Evolutionary conservation across 176 grass and related monocot species (phyloP).

Genomic region (Avena sativa): DNA sequence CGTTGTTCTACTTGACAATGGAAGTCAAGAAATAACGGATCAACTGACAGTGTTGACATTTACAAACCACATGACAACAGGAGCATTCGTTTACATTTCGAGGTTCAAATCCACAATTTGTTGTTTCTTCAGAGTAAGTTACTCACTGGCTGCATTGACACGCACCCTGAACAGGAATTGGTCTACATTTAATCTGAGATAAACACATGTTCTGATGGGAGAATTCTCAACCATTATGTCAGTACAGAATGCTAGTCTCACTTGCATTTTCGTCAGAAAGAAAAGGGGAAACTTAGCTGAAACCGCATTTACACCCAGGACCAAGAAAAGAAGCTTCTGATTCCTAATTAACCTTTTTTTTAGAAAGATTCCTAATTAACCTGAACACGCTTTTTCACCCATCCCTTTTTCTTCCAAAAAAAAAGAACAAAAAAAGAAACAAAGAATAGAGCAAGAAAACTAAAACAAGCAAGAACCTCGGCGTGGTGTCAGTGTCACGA

Average conservation of each 20-base stretch:
- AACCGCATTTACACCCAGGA: conserved; percentile 49
- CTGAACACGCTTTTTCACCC: not conserved
- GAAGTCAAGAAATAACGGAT: conserved; percentile 6
- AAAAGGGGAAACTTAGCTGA: not conserved
- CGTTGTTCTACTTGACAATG: not conserved
- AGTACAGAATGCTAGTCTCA: conserved; percentile 33
- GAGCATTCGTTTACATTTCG: not conserved
- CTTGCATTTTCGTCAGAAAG: conserved; percentile 1
- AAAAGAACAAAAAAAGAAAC: not conserved
- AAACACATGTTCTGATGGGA: not conserved
- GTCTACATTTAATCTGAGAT: not conserved
- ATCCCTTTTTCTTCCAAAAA: not conserved
- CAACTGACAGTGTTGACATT: not conserved
- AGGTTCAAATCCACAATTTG: not conserved
- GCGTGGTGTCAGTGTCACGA: conserved; percentile 16
- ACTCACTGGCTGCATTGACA: not conserved
- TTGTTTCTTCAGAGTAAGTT: not conserved
- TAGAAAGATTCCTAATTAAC: conserved; percentile 9
- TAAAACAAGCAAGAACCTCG: conserved; percentile 8
- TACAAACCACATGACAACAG: too few species aligned
- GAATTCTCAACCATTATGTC: not conserved
- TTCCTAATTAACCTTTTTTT: conserved; percentile 11
- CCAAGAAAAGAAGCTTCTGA: conserved; percentile 25
- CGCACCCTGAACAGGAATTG: not conserved
- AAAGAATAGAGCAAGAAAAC: conserved; percentile 22